Evolutionary conservation across 495 filamentous ascomycete genomes (phyloP).

Genomic region (Penicillium coprophilum): DNA sequence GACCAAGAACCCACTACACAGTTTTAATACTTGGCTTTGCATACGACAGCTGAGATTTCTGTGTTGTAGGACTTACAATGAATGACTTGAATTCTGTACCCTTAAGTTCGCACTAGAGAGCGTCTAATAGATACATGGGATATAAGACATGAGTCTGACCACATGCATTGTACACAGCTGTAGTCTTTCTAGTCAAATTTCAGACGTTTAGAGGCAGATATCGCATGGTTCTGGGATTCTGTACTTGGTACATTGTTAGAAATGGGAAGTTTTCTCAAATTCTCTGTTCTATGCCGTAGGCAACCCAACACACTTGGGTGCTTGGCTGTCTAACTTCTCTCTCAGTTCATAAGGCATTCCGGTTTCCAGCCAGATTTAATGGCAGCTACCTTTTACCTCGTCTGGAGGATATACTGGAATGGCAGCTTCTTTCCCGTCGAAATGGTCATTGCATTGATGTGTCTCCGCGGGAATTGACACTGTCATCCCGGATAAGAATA

Average conservation of each 20-base stretch:
- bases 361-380: neutral
- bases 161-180: neutral
- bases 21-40: no score
- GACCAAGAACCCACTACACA: neutral
- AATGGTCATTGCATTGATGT: neutral
- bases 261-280: neutral
- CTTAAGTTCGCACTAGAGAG: neutral
- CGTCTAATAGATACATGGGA: neutral
- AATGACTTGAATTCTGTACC: neutral
- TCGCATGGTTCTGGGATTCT: neutral
- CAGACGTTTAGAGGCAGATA: neutral
- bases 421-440: neutral
- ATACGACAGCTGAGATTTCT: no score
- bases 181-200: neutral
- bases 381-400: neutral
- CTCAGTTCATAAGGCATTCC: neutral
- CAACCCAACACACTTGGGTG: neutral
- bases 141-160: neutral
- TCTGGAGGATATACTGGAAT: neutral
- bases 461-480: neutral
- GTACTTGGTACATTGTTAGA: neutral
- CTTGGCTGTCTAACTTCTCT: neutral
- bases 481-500: neutral
- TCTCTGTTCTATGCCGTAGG: neutral
- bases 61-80: neutral